A percentile compares a stretch with the other conserved stretches of the same genome.
phyloP scores from a whole-genome alignment of 2,329 filamentous ascomycete genomes.

The Fonsecaea pedrosoi region DNA sequence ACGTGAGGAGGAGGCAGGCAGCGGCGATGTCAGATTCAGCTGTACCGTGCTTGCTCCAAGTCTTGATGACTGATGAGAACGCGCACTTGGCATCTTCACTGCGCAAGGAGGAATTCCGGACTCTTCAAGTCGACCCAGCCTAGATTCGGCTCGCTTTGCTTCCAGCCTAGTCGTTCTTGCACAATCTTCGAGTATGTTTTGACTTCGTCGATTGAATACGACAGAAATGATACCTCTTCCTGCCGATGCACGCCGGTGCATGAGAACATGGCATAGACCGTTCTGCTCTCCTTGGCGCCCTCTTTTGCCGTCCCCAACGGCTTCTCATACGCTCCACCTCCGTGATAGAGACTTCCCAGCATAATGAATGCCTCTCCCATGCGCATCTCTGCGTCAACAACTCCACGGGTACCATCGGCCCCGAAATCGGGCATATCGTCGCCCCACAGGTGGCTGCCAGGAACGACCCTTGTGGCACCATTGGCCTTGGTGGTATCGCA shows the following conservation, averaged over 20 bases:
- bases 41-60: slow-evolving; percentile 37
- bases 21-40: slow-evolving; percentile 33
- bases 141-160: slow-evolving; percentile 50
- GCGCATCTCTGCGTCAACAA: slow-evolving; percentile 45
- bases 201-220: slow-evolving; percentile 49
- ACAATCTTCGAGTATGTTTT: slow-evolving; percentile 49
- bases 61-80: slow-evolving; percentile 20
- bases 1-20: slow-evolving; percentile 34
- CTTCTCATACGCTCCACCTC: slow-evolving; percentile 45
- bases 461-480: slow-evolving; percentile 48
- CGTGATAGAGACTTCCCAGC: slow-evolving; percentile 50
- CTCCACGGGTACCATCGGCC: slow-evolving; percentile 39
- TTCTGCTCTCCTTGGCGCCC: slow-evolving; percentile 39
- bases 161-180: slow-evolving; percentile 49
- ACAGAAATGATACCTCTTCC: slow-evolving; percentile 48
- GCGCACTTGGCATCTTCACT: slow-evolving; percentile 15
- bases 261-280: slow-evolving; percentile 51
- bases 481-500: slow-evolving; percentile 48
- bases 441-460: slow-evolving; percentile 50
- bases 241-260: slow-evolving; percentile 49
- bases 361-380: slow-evolving; percentile 50
- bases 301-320: slow-evolving; percentile 38
- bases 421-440: slow-evolving; percentile 49
- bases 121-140: slow-evolving; percentile 52
- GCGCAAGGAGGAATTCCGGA: slow-evolving; percentile 44